Percentiles rank a stretch among this genome's conserved stretches.
Evolutionary conservation across 768 basidiomycete genomes (phyloP).

Genomic region (Lactarius quietus): DNA sequence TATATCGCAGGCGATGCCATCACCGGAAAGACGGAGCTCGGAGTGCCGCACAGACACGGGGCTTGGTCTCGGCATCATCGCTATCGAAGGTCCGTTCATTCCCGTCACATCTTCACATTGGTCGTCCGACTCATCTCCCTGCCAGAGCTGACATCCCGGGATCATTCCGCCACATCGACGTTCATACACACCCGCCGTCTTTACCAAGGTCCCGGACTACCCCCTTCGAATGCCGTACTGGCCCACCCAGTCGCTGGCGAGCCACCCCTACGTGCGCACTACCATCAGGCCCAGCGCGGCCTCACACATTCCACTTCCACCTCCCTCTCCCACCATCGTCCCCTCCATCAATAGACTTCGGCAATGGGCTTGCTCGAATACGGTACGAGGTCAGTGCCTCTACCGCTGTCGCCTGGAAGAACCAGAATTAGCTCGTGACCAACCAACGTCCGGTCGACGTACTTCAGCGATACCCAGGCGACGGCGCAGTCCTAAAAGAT

Average conservation of each 20-base stretch:
- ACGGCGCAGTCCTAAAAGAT: constrained; percentile 24
- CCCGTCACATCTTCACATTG: neutral
- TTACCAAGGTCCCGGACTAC: constrained; percentile 79
- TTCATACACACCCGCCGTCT: constrained; percentile 67
- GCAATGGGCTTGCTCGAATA: constrained; percentile 61
- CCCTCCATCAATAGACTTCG: constrained; percentile 70
- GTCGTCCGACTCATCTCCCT: neutral
- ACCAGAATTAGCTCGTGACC: constrained; percentile 63
- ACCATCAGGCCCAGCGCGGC: constrained; percentile 73
- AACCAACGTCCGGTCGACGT: constrained; percentile 60
- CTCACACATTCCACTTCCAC: constrained; percentile 74
- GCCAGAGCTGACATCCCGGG: constrained; percentile 69
- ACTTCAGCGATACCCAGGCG: constrained; percentile 41
- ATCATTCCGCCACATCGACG: constrained; percentile 75
- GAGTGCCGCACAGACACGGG: constrained; percentile 72
- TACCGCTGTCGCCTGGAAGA: constrained; percentile 72
- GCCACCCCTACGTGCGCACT: constrained; percentile 56
- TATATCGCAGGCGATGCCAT: constrained; percentile 66
- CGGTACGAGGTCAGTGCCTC: constrained; percentile 72
- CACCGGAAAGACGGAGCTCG: constrained; percentile 73
- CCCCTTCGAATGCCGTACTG: constrained; percentile 80
- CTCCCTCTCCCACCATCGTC: constrained; percentile 64
- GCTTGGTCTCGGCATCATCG: constrained; percentile 70
- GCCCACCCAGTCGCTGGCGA: constrained; percentile 56
- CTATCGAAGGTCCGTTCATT: constrained; percentile 53